These are phyloP conservation scores for Moricandia arvensis DNA, from an alignment of 345 rosid genomes.

Conservation along the genomic window DNA sequence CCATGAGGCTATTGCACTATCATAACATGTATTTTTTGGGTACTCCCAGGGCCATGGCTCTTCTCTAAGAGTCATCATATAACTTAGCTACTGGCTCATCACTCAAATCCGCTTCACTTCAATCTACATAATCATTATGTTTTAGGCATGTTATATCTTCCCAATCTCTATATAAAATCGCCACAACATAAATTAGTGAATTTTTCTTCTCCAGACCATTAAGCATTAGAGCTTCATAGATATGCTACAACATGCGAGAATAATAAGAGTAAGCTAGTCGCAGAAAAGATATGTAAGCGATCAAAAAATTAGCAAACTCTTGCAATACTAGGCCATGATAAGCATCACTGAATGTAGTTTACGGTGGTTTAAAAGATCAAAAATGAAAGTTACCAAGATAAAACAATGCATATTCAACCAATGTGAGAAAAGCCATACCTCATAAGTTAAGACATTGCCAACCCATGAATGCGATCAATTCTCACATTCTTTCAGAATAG, in stretches of 20 bases:
- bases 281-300: background rate
- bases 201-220: slow-evolving; percentile 81
- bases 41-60: slow-evolving; percentile 70
- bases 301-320: background rate
- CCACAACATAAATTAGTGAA: slow-evolving; percentile 67
- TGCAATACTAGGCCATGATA: background rate
- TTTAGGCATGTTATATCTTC: slow-evolving; percentile 70
- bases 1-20: slow-evolving; percentile 95
- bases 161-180: slow-evolving; percentile 81
- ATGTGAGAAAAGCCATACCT: slow-evolving; percentile 51
- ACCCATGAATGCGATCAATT: slow-evolving; percentile 84
- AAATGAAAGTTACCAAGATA: background rate
- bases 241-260: slow-evolving; percentile 61
- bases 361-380: too few relatives aligned
- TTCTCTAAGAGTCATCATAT: slow-evolving; percentile 68
- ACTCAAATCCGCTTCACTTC: slow-evolving; percentile 53
- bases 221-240: slow-evolving; percentile 92
- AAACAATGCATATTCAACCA: too few relatives aligned
- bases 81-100: slow-evolving; percentile 45
- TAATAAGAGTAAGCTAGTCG: slow-evolving; percentile 11
- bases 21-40: slow-evolving; percentile 68
- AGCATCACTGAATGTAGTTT: background rate
- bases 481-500: slow-evolving; percentile 84
- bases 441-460: slow-evolving; percentile 87
- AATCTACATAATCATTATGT: slow-evolving; percentile 54